Conservation (phyloP, 129 eudicot species). For the Arctium minus region DNA sequence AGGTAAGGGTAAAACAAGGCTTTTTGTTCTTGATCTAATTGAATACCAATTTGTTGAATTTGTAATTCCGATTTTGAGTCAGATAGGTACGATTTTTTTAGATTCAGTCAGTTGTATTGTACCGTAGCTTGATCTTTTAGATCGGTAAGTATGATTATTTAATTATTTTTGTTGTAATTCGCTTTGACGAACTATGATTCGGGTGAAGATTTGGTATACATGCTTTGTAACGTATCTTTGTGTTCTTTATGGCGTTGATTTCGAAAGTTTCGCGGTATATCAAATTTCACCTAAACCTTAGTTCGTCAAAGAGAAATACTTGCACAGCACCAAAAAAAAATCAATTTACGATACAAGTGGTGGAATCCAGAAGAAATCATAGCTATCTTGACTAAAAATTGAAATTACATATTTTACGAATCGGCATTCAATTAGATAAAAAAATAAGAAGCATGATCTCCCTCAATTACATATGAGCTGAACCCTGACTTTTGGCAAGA, state of each 20-base stretch:
- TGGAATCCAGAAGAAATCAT: not conserved
- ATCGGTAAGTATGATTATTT: not conserved
- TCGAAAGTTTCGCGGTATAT: not conserved
- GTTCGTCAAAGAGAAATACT: too few relatives aligned
- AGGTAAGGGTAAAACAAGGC: not conserved
- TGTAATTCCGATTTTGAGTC: not conserved
- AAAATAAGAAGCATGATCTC: not conserved
- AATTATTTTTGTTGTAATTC: not conserved
- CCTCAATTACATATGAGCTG: not conserved
- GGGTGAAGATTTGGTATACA: not conserved
- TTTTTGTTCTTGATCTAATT: not conserved
- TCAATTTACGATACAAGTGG: not conserved
- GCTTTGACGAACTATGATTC: not conserved
- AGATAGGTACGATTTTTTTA: not conserved
- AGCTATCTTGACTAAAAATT: not conserved
- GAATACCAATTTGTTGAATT: not conserved
- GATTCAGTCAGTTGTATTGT: not conserved
- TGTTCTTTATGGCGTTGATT: not conserved
- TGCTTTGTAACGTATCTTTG: not conserved
- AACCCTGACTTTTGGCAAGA: not conserved
- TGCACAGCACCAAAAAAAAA: too few relatives aligned
- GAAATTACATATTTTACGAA: not conserved
- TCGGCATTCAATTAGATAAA: not conserved
- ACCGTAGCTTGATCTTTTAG: not conserved
- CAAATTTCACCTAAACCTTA: too few relatives aligned